These are phyloP conservation scores for Nakazawaea populi DNA, from an alignment of 805 yeast species.

Conservation along the genomic window DNA sequence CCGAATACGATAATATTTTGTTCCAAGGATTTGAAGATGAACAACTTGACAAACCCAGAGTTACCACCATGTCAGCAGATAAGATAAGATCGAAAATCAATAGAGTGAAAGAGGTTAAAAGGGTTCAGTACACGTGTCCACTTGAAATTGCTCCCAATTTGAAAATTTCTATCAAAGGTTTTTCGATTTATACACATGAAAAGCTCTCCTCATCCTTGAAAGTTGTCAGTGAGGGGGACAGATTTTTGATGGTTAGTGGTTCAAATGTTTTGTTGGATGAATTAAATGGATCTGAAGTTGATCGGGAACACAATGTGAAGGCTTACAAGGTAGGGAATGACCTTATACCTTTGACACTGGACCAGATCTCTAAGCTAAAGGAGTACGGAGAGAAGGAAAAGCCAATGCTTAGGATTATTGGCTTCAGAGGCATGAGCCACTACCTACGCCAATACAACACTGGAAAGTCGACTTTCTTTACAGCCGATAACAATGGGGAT, in stretches of 20 bases:
- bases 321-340: slow-evolving; percentile 44
- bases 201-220: slow-evolving; percentile 37
- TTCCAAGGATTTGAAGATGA: slow-evolving; percentile 15
- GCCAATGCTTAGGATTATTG: slow-evolving; percentile 59
- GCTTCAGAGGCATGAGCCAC: slow-evolving; percentile 49
- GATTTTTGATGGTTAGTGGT: slow-evolving; percentile 45
- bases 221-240: slow-evolving; percentile 50
- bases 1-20: slow-evolving; percentile 50
- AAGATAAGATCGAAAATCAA: slow-evolving; percentile 43
- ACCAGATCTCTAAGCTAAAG: slow-evolving; percentile 28
- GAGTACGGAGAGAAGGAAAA: slow-evolving; percentile 26
- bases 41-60: slow-evolving; percentile 22
- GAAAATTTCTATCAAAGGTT: slow-evolving; percentile 67
- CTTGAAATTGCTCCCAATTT: slow-evolving; percentile 51
- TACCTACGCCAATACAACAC: slow-evolving; percentile 47
- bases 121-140: slow-evolving; percentile 59
- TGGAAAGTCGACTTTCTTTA: slow-evolving; percentile 53
- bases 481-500: slow-evolving; percentile 55
- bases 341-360: slow-evolving; percentile 30
- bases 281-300: slow-evolving; percentile 37
- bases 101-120: slow-evolving; percentile 52
- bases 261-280: slow-evolving; percentile 33
- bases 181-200: slow-evolving; percentile 53
- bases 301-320: slow-evolving; percentile 23
- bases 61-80: slow-evolving; percentile 34